Conservation (phyloP, 2,329 filamentous ascomycete species). For the Tolypocladium paradoxum region DNA sequence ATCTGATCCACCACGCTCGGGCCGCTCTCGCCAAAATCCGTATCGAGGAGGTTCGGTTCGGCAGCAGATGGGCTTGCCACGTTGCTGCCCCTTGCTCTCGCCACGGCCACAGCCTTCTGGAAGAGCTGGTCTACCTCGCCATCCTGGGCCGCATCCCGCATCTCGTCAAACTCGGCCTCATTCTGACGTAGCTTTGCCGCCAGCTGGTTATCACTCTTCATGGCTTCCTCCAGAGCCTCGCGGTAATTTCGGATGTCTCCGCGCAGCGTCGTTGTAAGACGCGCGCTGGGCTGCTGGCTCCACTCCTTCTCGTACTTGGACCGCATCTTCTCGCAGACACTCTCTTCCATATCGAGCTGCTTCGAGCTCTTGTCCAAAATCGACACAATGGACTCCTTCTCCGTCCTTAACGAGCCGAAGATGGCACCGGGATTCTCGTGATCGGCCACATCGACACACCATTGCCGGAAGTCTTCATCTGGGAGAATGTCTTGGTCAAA, state of each 20-base stretch:
- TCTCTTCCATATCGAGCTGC: conserved; percentile 92
- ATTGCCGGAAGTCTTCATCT: conserved; percentile 83
- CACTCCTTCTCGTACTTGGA: conserved; percentile 93
- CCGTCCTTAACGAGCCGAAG: conserved; percentile 67
- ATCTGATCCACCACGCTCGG: conserved; percentile 85
- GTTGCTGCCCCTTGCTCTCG: conserved; percentile 53
- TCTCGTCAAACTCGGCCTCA: conserved; percentile 85
- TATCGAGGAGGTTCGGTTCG: conserved; percentile 78
- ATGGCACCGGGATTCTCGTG: conserved; percentile 70
- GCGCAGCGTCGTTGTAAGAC: conserved; percentile 77
- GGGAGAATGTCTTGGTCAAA: conserved; percentile 81
- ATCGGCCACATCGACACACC: conserved; percentile 86
- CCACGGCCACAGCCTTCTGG: conserved; percentile 74
- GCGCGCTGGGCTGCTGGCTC: conserved; percentile 92
- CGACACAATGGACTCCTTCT: conserved; percentile 64
- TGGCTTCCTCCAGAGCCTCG: conserved; percentile 81
- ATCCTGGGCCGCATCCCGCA: conserved; percentile 78
- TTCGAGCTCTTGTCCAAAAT: conserved; percentile 73
- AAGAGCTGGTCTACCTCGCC: conserved; percentile 85
- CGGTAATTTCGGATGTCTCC: conserved; percentile 81
- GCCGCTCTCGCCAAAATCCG: conserved; percentile 74
- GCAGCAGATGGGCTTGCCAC: conserved; percentile 46
- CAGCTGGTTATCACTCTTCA: conserved; percentile 74
- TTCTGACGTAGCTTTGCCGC: conserved; percentile 77
- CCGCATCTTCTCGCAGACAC: conserved; percentile 97